These are phyloP conservation scores for Fusarium torreyae DNA, from an alignment of 2,329 filamentous ascomycete genomes.

Conservation along the genomic window DNA sequence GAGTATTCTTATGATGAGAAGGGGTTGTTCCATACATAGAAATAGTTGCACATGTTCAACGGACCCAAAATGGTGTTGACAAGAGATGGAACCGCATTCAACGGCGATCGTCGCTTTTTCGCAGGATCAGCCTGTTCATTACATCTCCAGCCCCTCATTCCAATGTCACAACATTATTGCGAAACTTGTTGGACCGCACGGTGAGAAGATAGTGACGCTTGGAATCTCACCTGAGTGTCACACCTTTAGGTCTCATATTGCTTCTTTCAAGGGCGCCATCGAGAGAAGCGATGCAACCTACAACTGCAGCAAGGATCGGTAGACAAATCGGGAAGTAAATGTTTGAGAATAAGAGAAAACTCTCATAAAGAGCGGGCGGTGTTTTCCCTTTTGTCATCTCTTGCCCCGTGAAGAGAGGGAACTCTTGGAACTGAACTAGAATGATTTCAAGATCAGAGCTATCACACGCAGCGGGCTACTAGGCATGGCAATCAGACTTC, in stretches of 20 bases:
- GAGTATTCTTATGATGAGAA: background rate
- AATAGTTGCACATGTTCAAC: slow-evolving; percentile 46
- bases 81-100: background rate
- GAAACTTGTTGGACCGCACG: slow-evolving; percentile 13
- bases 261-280: slow-evolving; percentile 41
- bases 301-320: slow-evolving; percentile 21
- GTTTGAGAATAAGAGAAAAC: slow-evolving; percentile 23
- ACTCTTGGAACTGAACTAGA: slow-evolving; percentile 8
- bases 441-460: background rate
- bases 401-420: slow-evolving; percentile 40
- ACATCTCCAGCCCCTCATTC: slow-evolving; percentile 16
- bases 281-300: slow-evolving; percentile 39
- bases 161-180: slow-evolving; percentile 9
- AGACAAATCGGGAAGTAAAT: slow-evolving; percentile 28
- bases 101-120: slow-evolving; percentile 20
- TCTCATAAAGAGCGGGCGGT: background rate
- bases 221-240: slow-evolving; percentile 30
- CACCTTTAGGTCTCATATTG: slow-evolving; percentile 37
- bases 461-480: background rate
- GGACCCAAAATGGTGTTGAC: slow-evolving; percentile 3
- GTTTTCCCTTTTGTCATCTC: slow-evolving; percentile 40
- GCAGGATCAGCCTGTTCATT: slow-evolving; percentile 1
- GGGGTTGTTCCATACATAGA: slow-evolving; percentile 35
- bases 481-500: no score
- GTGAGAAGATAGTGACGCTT: slow-evolving; percentile 32